A percentile compares a stretch with the other conserved stretches of the same genome.
Conservation (phyloP, 2,329 filamentous ascomycete species). For the Beauveria pseudobassiana region DNA sequence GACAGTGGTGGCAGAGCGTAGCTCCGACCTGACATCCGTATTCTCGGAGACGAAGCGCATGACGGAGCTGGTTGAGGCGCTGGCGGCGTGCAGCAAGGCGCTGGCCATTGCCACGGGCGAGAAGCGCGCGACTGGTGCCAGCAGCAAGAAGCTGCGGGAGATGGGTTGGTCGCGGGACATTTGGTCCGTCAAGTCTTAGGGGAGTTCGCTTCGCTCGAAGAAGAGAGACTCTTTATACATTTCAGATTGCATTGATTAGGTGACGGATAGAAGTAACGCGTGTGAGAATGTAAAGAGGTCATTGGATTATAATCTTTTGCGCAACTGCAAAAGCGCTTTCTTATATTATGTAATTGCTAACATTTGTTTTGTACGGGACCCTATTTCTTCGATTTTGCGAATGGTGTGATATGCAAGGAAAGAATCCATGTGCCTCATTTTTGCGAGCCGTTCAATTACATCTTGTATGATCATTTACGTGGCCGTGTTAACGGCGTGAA, state of each 20-base stretch:
- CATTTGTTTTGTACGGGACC: neutral
- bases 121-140: conserved; percentile 41
- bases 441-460: neutral
- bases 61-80: conserved; percentile 66
- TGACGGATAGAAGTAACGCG: neutral
- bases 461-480: neutral
- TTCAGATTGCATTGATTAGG: neutral
- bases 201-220: neutral
- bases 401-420: neutral
- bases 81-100: conserved; percentile 71
- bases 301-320: neutral
- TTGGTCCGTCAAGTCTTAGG: conserved; percentile 48
- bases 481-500: neutral
- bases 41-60: conserved; percentile 61
- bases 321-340: neutral
- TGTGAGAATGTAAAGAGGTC: neutral
- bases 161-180: conserved; percentile 57
- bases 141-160: conserved; percentile 53
- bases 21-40: conserved; percentile 55
- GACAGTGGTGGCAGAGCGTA: conserved; percentile 63
- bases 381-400: neutral
- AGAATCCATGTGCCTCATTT: too few species aligned
- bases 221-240: neutral
- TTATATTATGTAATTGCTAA: neutral
- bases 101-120: conserved; percentile 50